Percentiles rank a stretch among this genome's conserved stretches.
phyloP scores from a whole-genome alignment of 495 filamentous ascomycete genomes.

The Penicillium manginii region DNA sequence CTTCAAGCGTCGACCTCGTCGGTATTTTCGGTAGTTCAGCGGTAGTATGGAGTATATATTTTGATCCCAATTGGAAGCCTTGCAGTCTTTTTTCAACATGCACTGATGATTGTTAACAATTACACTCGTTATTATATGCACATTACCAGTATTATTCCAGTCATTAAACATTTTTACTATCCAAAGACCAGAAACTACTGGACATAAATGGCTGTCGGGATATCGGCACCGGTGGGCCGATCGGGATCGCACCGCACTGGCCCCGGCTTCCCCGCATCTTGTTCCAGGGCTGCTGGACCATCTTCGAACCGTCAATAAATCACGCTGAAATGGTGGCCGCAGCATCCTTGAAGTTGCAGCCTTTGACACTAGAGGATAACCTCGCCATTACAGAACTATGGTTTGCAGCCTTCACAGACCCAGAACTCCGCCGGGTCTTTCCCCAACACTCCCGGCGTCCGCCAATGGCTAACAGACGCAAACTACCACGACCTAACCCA shows the following conservation, averaged over 20 bases:
- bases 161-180: no score
- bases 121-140: not conserved
- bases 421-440: conserved; percentile 18
- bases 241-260: not conserved
- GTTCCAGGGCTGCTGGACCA: no score
- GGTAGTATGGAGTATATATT: not conserved
- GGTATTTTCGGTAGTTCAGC: conserved; percentile 1
- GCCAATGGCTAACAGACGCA: conserved; percentile 22
- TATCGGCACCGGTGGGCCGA: not conserved
- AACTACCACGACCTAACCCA: conserved; percentile 1
- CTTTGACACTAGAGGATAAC: conserved; percentile 16
- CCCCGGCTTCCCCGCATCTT: not conserved
- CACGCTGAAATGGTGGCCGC: not conserved
- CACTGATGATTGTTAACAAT: not conserved
- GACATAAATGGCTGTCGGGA: no score
- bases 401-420: conserved; percentile 24
- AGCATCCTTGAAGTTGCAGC: not conserved
- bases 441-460: conserved; percentile 27
- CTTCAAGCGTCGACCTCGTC: conserved; percentile 7
- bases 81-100: not conserved
- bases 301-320: no score
- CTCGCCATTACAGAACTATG: conserved; percentile 19
- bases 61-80: not conserved
- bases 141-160: not conserved
- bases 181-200: not conserved